Conservation (phyloP, 2,329 filamentous ascomycete species). For the Hypoxylon sp. region DNA sequence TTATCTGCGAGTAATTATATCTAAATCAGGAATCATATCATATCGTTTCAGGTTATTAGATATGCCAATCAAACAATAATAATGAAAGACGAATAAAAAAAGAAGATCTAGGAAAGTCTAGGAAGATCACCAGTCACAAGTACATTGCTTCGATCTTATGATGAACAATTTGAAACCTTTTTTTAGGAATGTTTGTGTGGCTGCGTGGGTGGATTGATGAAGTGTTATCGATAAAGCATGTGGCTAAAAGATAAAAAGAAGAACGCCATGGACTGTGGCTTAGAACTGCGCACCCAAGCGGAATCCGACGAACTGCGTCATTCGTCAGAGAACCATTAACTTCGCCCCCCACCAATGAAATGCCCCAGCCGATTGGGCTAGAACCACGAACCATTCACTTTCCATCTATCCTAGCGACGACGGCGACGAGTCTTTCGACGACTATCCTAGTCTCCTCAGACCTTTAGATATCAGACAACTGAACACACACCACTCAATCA, state of each 20-base stretch:
- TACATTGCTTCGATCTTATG: slow-evolving; percentile 12
- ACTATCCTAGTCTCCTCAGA: slow-evolving; percentile 9
- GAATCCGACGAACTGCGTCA: slow-evolving; percentile 35
- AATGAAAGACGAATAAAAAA: neutral
- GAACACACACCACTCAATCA: neutral
- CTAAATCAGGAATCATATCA: slow-evolving; percentile 1
- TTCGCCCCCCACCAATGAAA: slow-evolving; percentile 38
- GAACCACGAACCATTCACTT: slow-evolving; percentile 25
- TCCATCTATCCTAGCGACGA: slow-evolving; percentile 28
- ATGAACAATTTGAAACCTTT: slow-evolving; percentile 1
- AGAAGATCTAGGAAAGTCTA: neutral
- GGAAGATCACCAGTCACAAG: slow-evolving; percentile 19
- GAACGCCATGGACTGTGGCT: slow-evolving; percentile 22
- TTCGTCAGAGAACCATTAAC: slow-evolving; percentile 27
- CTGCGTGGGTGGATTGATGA: neutral
- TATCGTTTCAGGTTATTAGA: slow-evolving; percentile 5
- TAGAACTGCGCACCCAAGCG: neutral
- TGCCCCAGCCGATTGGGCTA: slow-evolving; percentile 20
- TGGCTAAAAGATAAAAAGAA: slow-evolving; percentile 1
- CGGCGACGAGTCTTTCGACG: slow-evolving; percentile 25
- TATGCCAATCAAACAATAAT: slow-evolving; percentile 8
- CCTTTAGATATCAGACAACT: slow-evolving; percentile 1
- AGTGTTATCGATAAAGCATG: slow-evolving; percentile 29
- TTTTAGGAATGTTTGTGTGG: slow-evolving; percentile 6
- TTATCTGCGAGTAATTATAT: neutral